A percentile compares a stretch with the other conserved stretches of the same genome.
Conservation (phyloP, 1,139 yeast genomes). For the Suhomyces guaymorum region DNA sequence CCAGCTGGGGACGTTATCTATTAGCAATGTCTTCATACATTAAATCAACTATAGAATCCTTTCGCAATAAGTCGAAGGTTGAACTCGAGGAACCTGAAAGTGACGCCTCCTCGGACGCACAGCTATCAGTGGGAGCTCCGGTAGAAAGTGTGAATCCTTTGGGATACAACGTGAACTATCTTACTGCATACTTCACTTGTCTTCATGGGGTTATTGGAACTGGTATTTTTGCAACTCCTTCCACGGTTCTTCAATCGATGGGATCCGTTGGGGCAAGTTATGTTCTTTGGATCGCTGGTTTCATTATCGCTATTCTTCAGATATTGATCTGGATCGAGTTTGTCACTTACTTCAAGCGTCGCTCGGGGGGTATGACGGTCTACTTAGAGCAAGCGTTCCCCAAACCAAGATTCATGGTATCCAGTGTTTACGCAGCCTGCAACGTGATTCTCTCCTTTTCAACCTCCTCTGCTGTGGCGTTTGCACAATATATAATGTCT, state of each 20-base stretch:
- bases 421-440: slow-evolving; percentile 45
- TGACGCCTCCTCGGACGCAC: slow-evolving; percentile 16
- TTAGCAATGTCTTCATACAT: slow-evolving; percentile 5
- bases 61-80: slow-evolving; percentile 3
- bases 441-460: slow-evolving; percentile 40
- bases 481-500: slow-evolving; percentile 38
- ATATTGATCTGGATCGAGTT: slow-evolving; percentile 40
- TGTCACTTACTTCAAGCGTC: slow-evolving; percentile 37
- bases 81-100: no score
- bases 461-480: slow-evolving; percentile 45
- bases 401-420: slow-evolving; percentile 39
- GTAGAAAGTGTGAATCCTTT: slow-evolving; percentile 40
- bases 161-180: slow-evolving; percentile 37
- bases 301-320: slow-evolving; percentile 36
- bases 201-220: slow-evolving; percentile 49
- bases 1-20: no score
- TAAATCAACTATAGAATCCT: slow-evolving; percentile 6
- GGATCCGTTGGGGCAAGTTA: slow-evolving; percentile 47
- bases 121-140: slow-evolving; percentile 36
- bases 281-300: slow-evolving; percentile 43
- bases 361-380: slow-evolving; percentile 47
- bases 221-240: slow-evolving; percentile 48
- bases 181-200: slow-evolving; percentile 33
- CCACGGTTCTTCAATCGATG: slow-evolving; percentile 33
- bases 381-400: slow-evolving; percentile 47